Percentiles rank a stretch among this genome's conserved stretches.
phyloP scores from a whole-genome alignment of 768 basidiomycete genomes.

The Boletus insuetus region DNA sequence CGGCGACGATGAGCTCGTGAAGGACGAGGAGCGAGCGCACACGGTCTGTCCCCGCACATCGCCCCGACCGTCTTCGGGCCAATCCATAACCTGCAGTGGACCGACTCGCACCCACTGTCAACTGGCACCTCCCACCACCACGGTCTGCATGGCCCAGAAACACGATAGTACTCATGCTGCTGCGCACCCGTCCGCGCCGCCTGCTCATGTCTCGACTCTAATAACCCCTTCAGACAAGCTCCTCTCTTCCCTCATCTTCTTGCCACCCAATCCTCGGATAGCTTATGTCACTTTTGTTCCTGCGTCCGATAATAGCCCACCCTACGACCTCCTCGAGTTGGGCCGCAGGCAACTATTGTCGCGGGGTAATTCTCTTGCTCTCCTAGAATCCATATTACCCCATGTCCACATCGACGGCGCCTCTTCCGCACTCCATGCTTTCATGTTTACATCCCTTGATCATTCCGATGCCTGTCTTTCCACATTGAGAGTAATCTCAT shows the following conservation, averaged over 20 bases:
- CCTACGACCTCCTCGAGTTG: slow-evolving; percentile 48
- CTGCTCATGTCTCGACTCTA: slow-evolving; percentile 21
- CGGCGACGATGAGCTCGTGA: slow-evolving; percentile 28
- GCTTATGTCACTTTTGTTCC: slow-evolving; percentile 45
- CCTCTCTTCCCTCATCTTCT: slow-evolving; percentile 45
- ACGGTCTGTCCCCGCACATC: slow-evolving; percentile 1
- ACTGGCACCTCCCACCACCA: slow-evolving; percentile 2
- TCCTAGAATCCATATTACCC: slow-evolving; percentile 52
- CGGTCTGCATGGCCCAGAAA: slow-evolving; percentile 29
- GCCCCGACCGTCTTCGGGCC: not conserved
- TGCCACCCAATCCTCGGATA: slow-evolving; percentile 45
- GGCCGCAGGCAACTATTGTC: slow-evolving; percentile 51
- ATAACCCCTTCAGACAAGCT: slow-evolving; percentile 39
- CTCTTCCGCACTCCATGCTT: slow-evolving; percentile 55
- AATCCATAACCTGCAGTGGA: not conserved
- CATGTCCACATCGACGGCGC: slow-evolving; percentile 46
- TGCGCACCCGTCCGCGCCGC: slow-evolving; percentile 9
- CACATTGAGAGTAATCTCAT: slow-evolving; percentile 37
- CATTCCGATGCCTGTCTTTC: slow-evolving; percentile 29
- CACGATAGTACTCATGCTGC: slow-evolving; percentile 19
- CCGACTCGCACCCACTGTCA: not conserved
- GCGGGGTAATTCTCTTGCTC: slow-evolving; percentile 34
- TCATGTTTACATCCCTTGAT: slow-evolving; percentile 43
- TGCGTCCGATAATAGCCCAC: slow-evolving; percentile 17
- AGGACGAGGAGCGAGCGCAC: slow-evolving; percentile 14